Conservation (phyloP, 2,329 filamentous ascomycete genomes). For the Dothiorella sarmentorum region DNA sequence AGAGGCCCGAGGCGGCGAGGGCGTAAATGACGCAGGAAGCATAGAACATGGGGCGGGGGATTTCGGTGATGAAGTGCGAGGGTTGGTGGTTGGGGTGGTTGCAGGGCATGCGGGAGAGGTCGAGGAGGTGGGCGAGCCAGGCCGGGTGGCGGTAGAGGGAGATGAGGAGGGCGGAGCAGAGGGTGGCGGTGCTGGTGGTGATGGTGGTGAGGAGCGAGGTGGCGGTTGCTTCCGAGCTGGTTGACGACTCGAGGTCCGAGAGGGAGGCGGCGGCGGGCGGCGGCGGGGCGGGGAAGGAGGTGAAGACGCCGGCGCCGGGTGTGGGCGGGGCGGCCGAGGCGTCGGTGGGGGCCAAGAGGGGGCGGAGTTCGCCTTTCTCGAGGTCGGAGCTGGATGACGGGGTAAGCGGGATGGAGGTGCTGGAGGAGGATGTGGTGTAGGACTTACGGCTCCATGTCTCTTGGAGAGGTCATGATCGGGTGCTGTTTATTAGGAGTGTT, state of each 20-base stretch:
- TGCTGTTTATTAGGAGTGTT: neutral
- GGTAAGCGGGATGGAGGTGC: neutral
- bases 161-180: slow-evolving; percentile 2
- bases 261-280: neutral
- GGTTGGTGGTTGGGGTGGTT: neutral
- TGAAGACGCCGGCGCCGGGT: neutral
- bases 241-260: neutral
- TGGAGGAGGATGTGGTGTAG: neutral
- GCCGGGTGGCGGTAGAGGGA: neutral
- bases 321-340: neutral
- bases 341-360: neutral
- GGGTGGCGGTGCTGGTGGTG: neutral
- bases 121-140: slow-evolving; percentile 5
- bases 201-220: slow-evolving; percentile 5
- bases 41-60: slow-evolving; percentile 9
- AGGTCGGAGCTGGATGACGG: neutral
- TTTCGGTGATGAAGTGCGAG: slow-evolving; percentile 8
- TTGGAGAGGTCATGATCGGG: slow-evolving; percentile 1
- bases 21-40: neutral
- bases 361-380: slow-evolving; percentile 8
- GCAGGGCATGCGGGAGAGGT: slow-evolving; percentile 11
- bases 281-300: no score
- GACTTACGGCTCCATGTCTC: neutral
- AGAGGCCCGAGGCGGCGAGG: neutral
- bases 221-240: neutral